These are phyloP conservation scores for Aspergillus pseudoviridinutans DNA, from an alignment of 2,329 filamentous ascomycete genomes.

Conservation along the genomic window DNA sequence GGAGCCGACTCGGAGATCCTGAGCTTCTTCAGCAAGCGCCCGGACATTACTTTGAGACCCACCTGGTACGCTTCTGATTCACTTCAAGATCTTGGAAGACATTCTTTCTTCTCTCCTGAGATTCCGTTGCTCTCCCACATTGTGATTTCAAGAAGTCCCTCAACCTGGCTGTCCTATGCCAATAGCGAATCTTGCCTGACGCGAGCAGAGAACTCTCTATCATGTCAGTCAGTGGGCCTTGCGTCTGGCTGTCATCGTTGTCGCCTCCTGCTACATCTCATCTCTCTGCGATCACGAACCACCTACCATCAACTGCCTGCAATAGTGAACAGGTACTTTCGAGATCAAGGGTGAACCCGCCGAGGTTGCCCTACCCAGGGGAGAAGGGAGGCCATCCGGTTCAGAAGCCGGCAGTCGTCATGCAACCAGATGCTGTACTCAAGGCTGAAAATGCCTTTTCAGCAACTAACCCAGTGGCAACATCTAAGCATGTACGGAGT, in stretches of 20 bases:
- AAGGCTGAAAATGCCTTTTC: constrained; percentile 29
- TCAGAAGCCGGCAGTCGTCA: constrained; percentile 16
- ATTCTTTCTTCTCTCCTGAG: not conserved
- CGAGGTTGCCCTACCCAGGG: constrained; percentile 18
- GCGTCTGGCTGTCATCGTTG: constrained; percentile 32
- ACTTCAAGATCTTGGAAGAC: not conserved
- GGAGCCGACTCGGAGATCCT: constrained; percentile 14
- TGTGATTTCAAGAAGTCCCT: not conserved
- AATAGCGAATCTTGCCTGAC: constrained; percentile 8
- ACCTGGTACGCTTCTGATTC: constrained; percentile 15
- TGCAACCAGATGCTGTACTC: constrained; percentile 20
- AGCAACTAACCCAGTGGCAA: constrained; percentile 9
- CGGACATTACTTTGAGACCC: constrained; percentile 26
- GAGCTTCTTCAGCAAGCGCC: constrained; percentile 25
- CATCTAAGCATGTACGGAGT: constrained; percentile 12
- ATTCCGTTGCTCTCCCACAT: not conserved
- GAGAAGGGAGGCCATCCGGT: constrained; percentile 17
- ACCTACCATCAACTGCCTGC: constrained; percentile 23
- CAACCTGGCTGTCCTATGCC: not conserved
- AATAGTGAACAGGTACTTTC: constrained; percentile 22
- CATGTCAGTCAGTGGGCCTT: constrained; percentile 37
- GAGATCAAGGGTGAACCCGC: constrained; percentile 17
- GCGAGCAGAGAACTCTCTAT: constrained; percentile 13
- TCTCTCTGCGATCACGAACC: constrained; percentile 26
- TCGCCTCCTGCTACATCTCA: constrained; percentile 28